Evolutionary conservation across 2,329 filamentous ascomycete genomes (phyloP).

Genomic region (Penicillium brasilianum): DNA sequence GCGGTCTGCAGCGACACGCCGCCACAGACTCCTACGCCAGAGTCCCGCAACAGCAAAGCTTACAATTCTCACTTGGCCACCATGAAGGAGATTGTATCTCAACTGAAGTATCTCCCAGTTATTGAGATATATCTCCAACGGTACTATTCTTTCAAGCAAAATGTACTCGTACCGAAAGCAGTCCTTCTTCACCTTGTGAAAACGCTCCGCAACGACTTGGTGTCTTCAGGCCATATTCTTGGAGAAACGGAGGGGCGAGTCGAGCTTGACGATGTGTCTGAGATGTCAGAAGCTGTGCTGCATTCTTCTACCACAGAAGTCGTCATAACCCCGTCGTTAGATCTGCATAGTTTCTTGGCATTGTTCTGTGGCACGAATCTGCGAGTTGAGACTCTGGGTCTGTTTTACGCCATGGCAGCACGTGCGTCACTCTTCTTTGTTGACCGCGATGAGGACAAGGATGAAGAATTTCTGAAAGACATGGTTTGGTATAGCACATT

Average conservation of each 20-base stretch:
- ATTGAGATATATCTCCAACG: constrained; percentile 18
- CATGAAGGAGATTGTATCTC: constrained; percentile 18
- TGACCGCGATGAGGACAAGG: neutral
- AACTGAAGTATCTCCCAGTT: constrained; percentile 15
- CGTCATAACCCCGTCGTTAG: constrained; percentile 14
- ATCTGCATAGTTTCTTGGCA: constrained; percentile 19
- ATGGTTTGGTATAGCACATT: constrained; percentile 22
- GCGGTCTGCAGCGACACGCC: constrained; percentile 3
- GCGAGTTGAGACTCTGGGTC: constrained; percentile 25
- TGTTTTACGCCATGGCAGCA: constrained; percentile 23
- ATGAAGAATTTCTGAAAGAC: constrained; percentile 16
- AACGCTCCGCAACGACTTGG: constrained; percentile 3
- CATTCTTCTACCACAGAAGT: constrained; percentile 18
- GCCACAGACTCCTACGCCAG: neutral
- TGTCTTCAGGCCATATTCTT: neutral
- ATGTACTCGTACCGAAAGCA: constrained; percentile 17
- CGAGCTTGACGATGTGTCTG: constrained; percentile 2
- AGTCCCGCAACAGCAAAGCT: constrained; percentile 12
- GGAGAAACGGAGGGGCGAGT: constrained; percentile 7
- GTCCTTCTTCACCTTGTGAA: constrained; percentile 17
- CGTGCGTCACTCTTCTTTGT: constrained; percentile 14
- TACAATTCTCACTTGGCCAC: constrained; percentile 10
- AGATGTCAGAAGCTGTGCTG: constrained; percentile 6
- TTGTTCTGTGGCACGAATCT: constrained; percentile 22
- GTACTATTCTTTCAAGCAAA: constrained; percentile 19